Base-by-base conservation (phyloP, 2,329 filamentous ascomycete species). In the Xylaria sp. region DNA sequence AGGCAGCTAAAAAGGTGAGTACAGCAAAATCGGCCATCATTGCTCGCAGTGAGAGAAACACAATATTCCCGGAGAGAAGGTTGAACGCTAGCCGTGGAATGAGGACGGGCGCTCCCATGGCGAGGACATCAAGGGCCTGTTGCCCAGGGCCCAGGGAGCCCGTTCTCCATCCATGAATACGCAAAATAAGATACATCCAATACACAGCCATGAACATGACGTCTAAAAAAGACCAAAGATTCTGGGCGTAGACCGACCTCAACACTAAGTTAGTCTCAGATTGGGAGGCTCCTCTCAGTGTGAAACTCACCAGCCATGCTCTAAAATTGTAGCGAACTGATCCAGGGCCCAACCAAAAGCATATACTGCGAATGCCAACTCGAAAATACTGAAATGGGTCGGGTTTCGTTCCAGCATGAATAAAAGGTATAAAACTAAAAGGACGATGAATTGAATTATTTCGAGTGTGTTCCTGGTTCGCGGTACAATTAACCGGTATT, bases 11-110 rank as follows among this genome's bases (percentile, higher is more conserved):
- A 2, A 90, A 83, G 0, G 92, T 94, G 2, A 96, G 84, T 56
- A 93, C 84, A n/a, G 91, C 89, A 76, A 97, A 97, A 77, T 97
- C 91, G 7, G 89, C 89, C 88, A 97, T 92, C 92, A 96, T 96
- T 8, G 92, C 92, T 58, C 93, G 85, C 2, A 97, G 83, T 0
- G 92, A 92, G 65, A 97, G 86, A 76, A 97, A 94, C 1, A 96
- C 88, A 80, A 97, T 87, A 75, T 96, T 96, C 76, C 95, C 92
- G 0, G 92, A 93, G 78, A 96, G 88, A 57, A 95, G 78, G 72
- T 93, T 95, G 80, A 97, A 96, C 3, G 93, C 93, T 20, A 97
- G 82, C 1, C 93, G 88, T 0, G 93, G 93, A 8, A 96, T 85
- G 1, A 96, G 84, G 8, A 96, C 89, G 0, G 93, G 92, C 0